phyloP scores from a whole-genome alignment of 345 rosid genomes.

The Crucihimalaya himalaica region DNA sequence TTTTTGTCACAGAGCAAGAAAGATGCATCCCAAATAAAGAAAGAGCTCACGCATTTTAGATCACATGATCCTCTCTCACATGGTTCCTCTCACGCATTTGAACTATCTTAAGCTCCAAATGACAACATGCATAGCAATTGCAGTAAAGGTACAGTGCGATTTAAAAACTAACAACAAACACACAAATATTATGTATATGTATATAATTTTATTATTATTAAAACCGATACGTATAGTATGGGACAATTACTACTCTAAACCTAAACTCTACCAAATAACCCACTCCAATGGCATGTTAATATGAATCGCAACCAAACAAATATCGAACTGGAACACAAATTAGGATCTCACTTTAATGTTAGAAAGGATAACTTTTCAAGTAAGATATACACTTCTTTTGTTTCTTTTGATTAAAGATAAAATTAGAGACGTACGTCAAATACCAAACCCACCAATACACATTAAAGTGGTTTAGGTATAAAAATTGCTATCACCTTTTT shows the following conservation, averaged over 20 bases:
- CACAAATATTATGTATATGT: too few relatives aligned
- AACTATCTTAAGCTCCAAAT: neutral
- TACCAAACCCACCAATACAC: constrained; percentile 35
- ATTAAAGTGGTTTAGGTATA: constrained; percentile 30
- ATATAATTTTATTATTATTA: too few relatives aligned
- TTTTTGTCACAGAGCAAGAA: constrained; percentile 35
- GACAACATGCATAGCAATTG: too few relatives aligned
- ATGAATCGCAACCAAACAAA: constrained; percentile 22
- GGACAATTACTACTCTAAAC: too few relatives aligned
- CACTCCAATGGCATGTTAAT: constrained; percentile 26
- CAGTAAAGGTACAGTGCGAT: too few relatives aligned
- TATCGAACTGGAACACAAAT: neutral
- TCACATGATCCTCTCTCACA: constrained; percentile 40
- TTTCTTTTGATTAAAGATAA: neutral
- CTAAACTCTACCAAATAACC: constrained; percentile 31
- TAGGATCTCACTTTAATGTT: neutral
- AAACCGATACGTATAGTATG: too few relatives aligned
- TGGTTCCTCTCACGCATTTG: constrained; percentile 36
- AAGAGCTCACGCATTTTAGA: constrained; percentile 13
- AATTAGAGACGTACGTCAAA: constrained; percentile 29
- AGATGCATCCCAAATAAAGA: constrained; percentile 2
- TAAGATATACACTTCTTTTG: constrained; percentile 2
- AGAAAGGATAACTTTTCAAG: neutral
- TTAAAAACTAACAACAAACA: too few relatives aligned
- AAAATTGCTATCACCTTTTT: constrained; percentile 9